These are phyloP conservation scores for Talaromyces sp. DNA, from an alignment of 2,329 filamentous ascomycete species.

Conservation along the genomic window DNA sequence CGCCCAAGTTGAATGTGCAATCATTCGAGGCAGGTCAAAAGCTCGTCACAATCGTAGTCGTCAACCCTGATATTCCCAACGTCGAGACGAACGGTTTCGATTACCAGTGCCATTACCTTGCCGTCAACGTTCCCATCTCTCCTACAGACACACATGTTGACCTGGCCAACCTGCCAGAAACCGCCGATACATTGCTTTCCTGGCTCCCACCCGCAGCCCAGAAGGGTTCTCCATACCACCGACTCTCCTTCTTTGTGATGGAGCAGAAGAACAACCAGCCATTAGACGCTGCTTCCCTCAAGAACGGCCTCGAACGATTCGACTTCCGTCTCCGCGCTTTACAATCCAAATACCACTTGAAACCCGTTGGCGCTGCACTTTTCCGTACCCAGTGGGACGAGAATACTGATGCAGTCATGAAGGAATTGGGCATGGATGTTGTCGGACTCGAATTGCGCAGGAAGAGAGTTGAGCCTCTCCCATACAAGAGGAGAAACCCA, in stretches of 20 bases:
- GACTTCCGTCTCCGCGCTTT: slow-evolving; percentile 75
- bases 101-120: slow-evolving; percentile 83
- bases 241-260: slow-evolving; percentile 77
- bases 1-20: slow-evolving; percentile 77
- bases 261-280: slow-evolving; percentile 67
- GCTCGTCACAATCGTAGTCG: slow-evolving; percentile 77
- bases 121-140: slow-evolving; percentile 67
- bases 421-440: slow-evolving; percentile 69
- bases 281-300: slow-evolving; percentile 60
- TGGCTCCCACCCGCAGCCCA: slow-evolving; percentile 87
- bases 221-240: slow-evolving; percentile 89
- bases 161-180: slow-evolving; percentile 60
- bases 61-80: slow-evolving; percentile 89
- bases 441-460: slow-evolving; percentile 81
- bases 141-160: slow-evolving; percentile 62
- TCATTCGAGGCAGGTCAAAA: slow-evolving; percentile 79
- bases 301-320: slow-evolving; percentile 55
- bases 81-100: slow-evolving; percentile 71
- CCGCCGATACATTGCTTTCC: slow-evolving; percentile 67
- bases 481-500: slow-evolving; percentile 61
- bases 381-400: slow-evolving; percentile 93
- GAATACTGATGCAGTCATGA: slow-evolving; percentile 82
- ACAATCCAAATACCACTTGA: slow-evolving; percentile 65
- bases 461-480: slow-evolving; percentile 68
- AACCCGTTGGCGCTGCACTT: slow-evolving; percentile 76